Conservation (phyloP, 257 asterid genomes). For the Solanum habrochaites region DNA sequence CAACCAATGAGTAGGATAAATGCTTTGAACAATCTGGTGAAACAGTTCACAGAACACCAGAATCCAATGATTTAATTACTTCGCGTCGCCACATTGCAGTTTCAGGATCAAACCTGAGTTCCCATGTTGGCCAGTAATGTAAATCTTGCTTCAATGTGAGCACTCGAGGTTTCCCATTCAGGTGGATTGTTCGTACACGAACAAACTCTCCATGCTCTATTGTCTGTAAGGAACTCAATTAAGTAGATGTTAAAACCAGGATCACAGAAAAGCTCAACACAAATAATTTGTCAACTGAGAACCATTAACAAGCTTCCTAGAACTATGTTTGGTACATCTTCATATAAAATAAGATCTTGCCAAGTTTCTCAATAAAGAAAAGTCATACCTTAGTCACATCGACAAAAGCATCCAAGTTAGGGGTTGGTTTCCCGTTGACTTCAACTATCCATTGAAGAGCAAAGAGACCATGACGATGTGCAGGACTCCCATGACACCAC, state of each 20-base stretch:
- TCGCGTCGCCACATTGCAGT: conserved; percentile 77
- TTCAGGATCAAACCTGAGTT: conserved; percentile 74
- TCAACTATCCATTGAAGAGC: conserved; percentile 98
- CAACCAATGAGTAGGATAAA: not conserved
- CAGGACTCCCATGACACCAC: conserved; percentile 99
- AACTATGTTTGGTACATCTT: not conserved
- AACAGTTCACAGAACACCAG: conserved; percentile 10
- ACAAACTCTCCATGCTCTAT: conserved; percentile 86
- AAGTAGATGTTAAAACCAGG: not conserved
- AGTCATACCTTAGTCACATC: conserved; percentile 69
- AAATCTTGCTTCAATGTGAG: conserved; percentile 92
- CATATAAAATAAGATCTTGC: not conserved
- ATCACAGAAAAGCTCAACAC: not conserved
- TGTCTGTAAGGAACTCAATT: conserved; percentile 30
- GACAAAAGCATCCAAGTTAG: conserved; percentile 79
- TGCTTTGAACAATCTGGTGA: not conserved
- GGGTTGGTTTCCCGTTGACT: conserved; percentile 89
- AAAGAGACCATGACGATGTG: conserved; percentile 78
- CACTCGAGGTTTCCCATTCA: conserved; percentile 92
- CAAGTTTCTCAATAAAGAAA: not conserved
- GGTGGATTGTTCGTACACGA: conserved; percentile 74
- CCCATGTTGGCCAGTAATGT: conserved; percentile 99
- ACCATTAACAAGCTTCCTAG: not conserved
- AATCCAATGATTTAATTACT: conserved; percentile 52
- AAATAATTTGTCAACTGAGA: not conserved